Evolutionary conservation across 306 rosid species (phyloP).

Genomic region (Quercus ilex): DNA sequence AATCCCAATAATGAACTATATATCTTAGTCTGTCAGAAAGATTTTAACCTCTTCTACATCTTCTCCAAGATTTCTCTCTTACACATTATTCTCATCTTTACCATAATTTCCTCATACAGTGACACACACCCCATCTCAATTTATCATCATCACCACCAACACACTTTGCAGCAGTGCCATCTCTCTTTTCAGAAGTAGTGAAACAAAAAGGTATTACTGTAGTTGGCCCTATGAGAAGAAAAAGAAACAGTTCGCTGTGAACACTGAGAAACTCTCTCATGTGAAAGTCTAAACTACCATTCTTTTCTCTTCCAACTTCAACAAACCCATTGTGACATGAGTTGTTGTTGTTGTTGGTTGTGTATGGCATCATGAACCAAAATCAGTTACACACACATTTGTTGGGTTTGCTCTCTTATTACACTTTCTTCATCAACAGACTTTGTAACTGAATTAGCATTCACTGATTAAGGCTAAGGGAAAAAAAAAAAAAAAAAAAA

Average conservation of each 20-base stretch:
- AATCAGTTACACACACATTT: too few species aligned
- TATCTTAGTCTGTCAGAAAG: neutral
- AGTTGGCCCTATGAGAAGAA: neutral
- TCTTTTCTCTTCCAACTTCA: constrained; percentile 4
- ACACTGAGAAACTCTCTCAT: neutral
- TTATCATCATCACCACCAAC: too few species aligned
- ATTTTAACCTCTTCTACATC: constrained; percentile 18
- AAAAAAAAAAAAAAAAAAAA: too few species aligned
- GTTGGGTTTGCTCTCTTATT: too few species aligned
- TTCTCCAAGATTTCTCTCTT: neutral
- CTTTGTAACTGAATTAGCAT: too few species aligned
- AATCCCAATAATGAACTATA: constrained; percentile 23
- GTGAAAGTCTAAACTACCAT: constrained; percentile 28
- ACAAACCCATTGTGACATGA: too few species aligned
- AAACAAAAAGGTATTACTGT: neutral
- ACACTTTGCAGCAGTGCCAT: too few species aligned
- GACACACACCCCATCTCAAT: too few species aligned
- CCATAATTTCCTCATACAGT: too few species aligned
- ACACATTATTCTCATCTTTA: neutral
- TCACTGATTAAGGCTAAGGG: too few species aligned
- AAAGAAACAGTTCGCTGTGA: neutral
- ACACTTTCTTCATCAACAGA: neutral
- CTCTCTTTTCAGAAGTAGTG: neutral
- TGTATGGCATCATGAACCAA: too few species aligned
- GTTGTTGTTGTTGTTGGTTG: too few species aligned